These are phyloP conservation scores for Tricholoma hemisulphureum DNA, from an alignment of 768 basidiomycete genomes.

Conservation along the genomic window DNA sequence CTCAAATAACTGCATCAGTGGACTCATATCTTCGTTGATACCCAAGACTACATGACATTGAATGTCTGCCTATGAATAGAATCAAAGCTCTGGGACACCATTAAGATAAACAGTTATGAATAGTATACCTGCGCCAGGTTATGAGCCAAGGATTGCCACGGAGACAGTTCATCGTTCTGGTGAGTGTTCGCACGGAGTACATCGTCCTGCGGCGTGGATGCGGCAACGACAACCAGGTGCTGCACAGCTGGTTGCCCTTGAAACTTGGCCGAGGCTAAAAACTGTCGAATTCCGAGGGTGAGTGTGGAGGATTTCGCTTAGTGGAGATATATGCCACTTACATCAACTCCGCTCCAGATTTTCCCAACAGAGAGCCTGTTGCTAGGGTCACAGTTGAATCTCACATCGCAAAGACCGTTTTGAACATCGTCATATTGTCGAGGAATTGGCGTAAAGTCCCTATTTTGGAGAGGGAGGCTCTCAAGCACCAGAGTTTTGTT, in stretches of 20 bases:
- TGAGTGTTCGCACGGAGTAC: slow-evolving; percentile 22
- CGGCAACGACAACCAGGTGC: slow-evolving; percentile 57
- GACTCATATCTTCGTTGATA: slow-evolving; percentile 43
- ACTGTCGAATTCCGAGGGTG: slow-evolving; percentile 21
- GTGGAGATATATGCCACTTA: slow-evolving; percentile 22
- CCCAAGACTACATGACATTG: slow-evolving; percentile 58
- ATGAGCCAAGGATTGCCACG: slow-evolving; percentile 43
- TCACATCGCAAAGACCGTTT: slow-evolving; percentile 37
- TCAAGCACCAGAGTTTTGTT: slow-evolving; percentile 44
- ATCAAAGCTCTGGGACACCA: neutral
- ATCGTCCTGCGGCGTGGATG: slow-evolving; percentile 41
- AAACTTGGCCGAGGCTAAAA: slow-evolving; percentile 33
- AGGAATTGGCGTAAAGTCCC: slow-evolving; percentile 28
- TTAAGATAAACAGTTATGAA: neutral
- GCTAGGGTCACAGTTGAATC: slow-evolving; percentile 40
- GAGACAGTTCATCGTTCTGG: slow-evolving; percentile 30
- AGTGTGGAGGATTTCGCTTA: slow-evolving; percentile 1
- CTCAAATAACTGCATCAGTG: slow-evolving; percentile 47
- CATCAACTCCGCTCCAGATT: slow-evolving; percentile 46
- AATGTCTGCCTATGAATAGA: slow-evolving; percentile 44
- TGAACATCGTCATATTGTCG: slow-evolving; percentile 42
- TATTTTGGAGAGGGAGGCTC: slow-evolving; percentile 39
- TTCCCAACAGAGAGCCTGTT: slow-evolving; percentile 45
- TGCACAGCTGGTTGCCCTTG: slow-evolving; percentile 33
- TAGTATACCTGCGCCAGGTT: slow-evolving; percentile 43